A percentile compares a stretch with the other conserved stretches of the same genome.
These are phyloP conservation scores for Juglanconis oblonga DNA, from an alignment of 2,329 filamentous ascomycete species.

Conservation along the genomic window DNA sequence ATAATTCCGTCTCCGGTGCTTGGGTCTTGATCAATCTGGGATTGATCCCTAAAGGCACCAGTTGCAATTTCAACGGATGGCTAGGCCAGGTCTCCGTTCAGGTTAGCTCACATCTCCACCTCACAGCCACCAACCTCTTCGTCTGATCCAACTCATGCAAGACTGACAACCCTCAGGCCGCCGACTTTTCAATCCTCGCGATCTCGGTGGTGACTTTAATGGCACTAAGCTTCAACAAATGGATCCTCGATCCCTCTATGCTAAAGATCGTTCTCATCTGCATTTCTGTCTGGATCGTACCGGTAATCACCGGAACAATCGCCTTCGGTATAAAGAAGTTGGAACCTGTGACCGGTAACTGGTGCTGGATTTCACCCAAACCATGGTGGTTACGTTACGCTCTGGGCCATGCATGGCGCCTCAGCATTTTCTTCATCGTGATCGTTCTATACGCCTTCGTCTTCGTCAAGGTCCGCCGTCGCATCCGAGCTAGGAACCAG, in stretches of 20 bases:
- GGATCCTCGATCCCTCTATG: background rate
- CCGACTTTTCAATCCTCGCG: constrained; percentile 16
- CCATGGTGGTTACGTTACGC: constrained; percentile 12
- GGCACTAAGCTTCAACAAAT: constrained; percentile 10
- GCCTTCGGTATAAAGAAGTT: constrained; percentile 10
- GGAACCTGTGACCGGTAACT: constrained; percentile 12
- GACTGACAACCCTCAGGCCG: constrained; percentile 1
- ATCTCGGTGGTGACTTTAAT: constrained; percentile 13
- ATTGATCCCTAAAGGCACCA: constrained; percentile 1
- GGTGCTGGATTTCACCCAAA: constrained; percentile 15
- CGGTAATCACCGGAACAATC: constrained; percentile 4
- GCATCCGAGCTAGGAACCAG: constrained; percentile 1
- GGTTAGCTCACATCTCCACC: background rate
- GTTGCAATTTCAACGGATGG: background rate
- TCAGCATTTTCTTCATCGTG: background rate
- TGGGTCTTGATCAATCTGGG: background rate
- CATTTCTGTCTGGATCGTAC: constrained; percentile 4
- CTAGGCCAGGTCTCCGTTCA: constrained; percentile 1
- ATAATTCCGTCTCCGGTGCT: constrained; percentile 12
- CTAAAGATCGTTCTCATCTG: background rate
- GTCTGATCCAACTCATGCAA: background rate
- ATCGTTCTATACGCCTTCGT: constrained; percentile 3
- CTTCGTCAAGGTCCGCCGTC: constrained; percentile 1
- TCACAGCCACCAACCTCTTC: no score
- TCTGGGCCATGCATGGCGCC: constrained; percentile 14